Base-by-base conservation (phyloP, 1,284 basidiomycete genomes). In the Spongiforma sp. region DNA sequence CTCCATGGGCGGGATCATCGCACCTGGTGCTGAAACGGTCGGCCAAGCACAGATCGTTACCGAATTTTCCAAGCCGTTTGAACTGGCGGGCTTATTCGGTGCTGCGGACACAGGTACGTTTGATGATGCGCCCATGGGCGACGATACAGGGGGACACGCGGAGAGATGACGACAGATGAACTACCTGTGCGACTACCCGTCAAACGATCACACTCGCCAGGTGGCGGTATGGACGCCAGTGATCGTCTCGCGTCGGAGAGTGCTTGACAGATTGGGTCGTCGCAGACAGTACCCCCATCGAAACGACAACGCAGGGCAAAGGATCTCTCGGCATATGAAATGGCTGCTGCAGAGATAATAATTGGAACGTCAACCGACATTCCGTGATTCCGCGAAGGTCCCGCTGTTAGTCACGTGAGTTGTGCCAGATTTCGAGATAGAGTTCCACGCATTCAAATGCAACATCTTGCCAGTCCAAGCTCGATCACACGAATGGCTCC, bases 31-130 rank as follows among this genome's bases (percentile, higher is more conserved):
- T 26, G 91, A 94, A 72, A 84, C 83, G 62, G 87, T 93, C 53
- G 93, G 91, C 9, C 86, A 89, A 70, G 88, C 91, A 0, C 85
- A 89, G 67, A 93, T 95, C 58, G 72, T 94, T 7, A 82, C 80
- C 3, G 74, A 81, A 56, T 85, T 93, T 57, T 87, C 88, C 5
- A 85, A 88, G 64, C 88, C 91, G 7, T 95, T 95, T 69, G 85
- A 88, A 64, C 79, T 95, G 2, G 90, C 85, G 15, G 93, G 89
- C 0, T 77, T 95, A 2, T 94, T 94, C 68, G 86, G 86, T 12
- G 84, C 84, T 57, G 93, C 91, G 0, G 93, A 95, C 73, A 84
- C 85, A 17, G 89, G 89, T 14, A 90, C 90, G 1, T 91, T 93
- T 64, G 33, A 55, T 33, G 78, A 69, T 15, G 64, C 55, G 32